A percentile compares a stretch with the other conserved stretches of the same genome.
phyloP scores from a whole-genome alignment of 75 land plant genomes.

The Larix kaempferi region DNA sequence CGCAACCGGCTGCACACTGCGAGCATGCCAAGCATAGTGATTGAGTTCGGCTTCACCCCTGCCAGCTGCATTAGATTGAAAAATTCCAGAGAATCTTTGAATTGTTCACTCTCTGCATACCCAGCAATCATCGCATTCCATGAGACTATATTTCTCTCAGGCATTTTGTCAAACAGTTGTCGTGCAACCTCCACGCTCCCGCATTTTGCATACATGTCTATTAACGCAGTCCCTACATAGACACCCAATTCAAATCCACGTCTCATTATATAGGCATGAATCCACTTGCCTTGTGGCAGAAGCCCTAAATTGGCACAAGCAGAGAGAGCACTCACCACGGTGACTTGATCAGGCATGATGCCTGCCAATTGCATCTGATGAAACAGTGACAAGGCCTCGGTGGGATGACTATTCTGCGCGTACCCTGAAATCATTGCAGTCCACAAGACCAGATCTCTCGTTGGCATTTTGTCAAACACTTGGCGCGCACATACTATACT shows the following conservation, averaged over 20 bases:
- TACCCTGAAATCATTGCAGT: constrained; percentile 33
- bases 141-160: constrained; percentile 11
- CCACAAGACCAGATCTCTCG: constrained; percentile 31
- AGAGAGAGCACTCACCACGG: constrained; percentile 11
- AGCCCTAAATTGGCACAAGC: constrained; percentile 10
- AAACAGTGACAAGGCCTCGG: constrained; percentile 9
- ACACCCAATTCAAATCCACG: not conserved
- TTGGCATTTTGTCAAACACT: constrained; percentile 27
- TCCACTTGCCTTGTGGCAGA: not conserved
- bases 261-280: not conserved
- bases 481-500: constrained; percentile 16
- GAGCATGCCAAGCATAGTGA: constrained; percentile 19
- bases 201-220: constrained; percentile 16
- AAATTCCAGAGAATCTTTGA: constrained; percentile 8
- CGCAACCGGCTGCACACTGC: constrained; percentile 18
- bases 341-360: constrained; percentile 12
- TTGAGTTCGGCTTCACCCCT: constrained; percentile 14
- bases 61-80: constrained; percentile 15
- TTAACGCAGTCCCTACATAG: not conserved
- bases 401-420: constrained; percentile 16
- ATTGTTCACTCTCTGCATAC: not conserved
- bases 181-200: constrained; percentile 13
- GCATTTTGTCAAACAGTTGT: constrained; percentile 19
- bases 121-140: constrained; percentile 28
- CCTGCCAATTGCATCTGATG: constrained; percentile 19